Evolutionary conservation across 2,329 filamentous ascomycete species (phyloP).

Genomic region (Leptographium wingfieldii): DNA sequence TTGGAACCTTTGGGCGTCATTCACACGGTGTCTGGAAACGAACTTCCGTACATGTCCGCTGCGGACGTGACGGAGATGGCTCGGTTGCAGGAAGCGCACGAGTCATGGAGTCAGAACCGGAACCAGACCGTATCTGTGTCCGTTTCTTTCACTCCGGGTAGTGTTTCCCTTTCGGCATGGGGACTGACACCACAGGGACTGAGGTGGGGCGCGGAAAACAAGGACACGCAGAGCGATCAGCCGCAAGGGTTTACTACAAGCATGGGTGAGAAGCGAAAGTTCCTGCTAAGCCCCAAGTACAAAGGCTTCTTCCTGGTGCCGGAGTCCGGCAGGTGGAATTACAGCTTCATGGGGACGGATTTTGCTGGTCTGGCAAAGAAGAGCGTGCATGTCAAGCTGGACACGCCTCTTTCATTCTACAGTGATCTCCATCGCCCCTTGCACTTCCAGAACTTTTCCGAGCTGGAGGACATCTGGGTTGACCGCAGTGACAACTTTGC

Average conservation of each 20-base stretch:
- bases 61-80: constrained; percentile 91
- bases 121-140: constrained; percentile 90
- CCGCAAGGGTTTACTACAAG: constrained; percentile 83
- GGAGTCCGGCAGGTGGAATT: constrained; percentile 86
- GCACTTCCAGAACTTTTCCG: constrained; percentile 95
- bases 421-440: constrained; percentile 82
- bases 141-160: constrained; percentile 92
- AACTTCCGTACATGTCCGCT: constrained; percentile 92
- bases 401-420: constrained; percentile 84
- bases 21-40: constrained; percentile 88
- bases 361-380: constrained; percentile 88
- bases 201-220: constrained; percentile 96
- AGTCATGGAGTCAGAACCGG: constrained; percentile 52
- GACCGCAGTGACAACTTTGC: constrained; percentile 90
- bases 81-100: constrained; percentile 73
- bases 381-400: constrained; percentile 80
- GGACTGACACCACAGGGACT: constrained; percentile 82
- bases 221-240: constrained; percentile 81
- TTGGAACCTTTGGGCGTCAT: constrained; percentile 91
- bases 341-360: constrained; percentile 89
- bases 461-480: constrained; percentile 93
- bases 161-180: constrained; percentile 90
- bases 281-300: constrained; percentile 86
- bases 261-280: constrained; percentile 92
- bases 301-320: constrained; percentile 93